phyloP scores from a whole-genome alignment of 1,139 yeast species.

The Blastobotrys elegans region DNA sequence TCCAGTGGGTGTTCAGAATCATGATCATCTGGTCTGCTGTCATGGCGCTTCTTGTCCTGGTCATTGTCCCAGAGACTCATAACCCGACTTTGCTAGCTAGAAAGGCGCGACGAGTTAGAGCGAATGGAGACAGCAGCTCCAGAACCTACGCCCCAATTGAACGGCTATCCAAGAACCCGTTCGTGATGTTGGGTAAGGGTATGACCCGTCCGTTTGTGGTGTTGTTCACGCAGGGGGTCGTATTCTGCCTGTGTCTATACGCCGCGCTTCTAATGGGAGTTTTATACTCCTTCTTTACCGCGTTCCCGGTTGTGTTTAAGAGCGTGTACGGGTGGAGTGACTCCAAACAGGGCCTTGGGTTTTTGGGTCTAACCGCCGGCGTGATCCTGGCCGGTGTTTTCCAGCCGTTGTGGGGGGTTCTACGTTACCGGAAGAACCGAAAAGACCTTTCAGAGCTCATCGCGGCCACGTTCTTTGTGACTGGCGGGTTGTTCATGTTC shows the following conservation, averaged over 20 bases:
- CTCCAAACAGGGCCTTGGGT: constrained; percentile 13
- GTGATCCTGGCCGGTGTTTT: constrained; percentile 13
- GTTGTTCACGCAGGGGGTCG: constrained; percentile 1
- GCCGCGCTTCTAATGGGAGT: constrained; percentile 46
- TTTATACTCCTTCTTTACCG: constrained; percentile 57
- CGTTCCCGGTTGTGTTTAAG: constrained; percentile 53
- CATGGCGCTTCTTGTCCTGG: constrained; percentile 42
- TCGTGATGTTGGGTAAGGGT: neutral
- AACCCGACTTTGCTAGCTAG: constrained; percentile 51
- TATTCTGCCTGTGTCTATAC: constrained; percentile 5
- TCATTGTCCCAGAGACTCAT: constrained; percentile 60
- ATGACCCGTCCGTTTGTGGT: constrained; percentile 6
- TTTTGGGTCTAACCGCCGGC: constrained; percentile 31
- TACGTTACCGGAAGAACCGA: constrained; percentile 23
- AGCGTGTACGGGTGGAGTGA: constrained; percentile 42
- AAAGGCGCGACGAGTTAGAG: constrained; percentile 49
- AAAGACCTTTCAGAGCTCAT: constrained; percentile 42
- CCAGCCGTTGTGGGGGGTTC: constrained; percentile 19
- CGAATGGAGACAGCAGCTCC: neutral
- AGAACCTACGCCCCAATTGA: constrained; percentile 9
- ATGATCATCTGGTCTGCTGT: constrained; percentile 58
- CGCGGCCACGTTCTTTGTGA: constrained; percentile 42
- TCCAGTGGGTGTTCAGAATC: constrained; percentile 52
- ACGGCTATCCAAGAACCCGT: neutral
- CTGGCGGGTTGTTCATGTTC: constrained; percentile 56